Base-by-base conservation (phyloP, 1,284 basidiomycete genomes). In the Puccinia triticina region DNA sequence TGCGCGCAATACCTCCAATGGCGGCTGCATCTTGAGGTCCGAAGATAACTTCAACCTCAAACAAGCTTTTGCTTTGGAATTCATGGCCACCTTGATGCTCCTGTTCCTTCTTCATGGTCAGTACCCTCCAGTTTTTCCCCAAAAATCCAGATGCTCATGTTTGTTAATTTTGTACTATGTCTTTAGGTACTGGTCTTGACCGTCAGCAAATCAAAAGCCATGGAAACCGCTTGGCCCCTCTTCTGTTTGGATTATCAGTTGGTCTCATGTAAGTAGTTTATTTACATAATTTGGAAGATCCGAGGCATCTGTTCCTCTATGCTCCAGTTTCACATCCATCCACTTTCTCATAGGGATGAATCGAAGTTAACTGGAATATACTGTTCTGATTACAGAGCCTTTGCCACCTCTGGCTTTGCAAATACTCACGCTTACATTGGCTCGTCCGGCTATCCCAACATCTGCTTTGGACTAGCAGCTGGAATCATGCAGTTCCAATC, bases 401-500 rank as follows among this genome's bases (percentile, higher is more conserved):
- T 73, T 61, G 67, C 64, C 50, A 72, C 67, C 5, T 80, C 78
- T 21, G 78, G 78, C 26, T 80, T 80, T 72, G 78, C 78, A 0
- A 55, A 57, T 32, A 57, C 67, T 37, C 53, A 55, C 4, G 77
- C 61, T 18, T 80, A 72, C 69, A 80, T 80, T 48, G 78, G 78
- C 21, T 69, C 78, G 21, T 71, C 53, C 0, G 78, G 78, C 26
- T 80, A 69, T 55, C 78, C 78, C 8, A 80, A 80, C 37, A 48
- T 80, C 40, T 80, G 78, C 32, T 80, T 80, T 46, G 78, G 78
- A 10, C 40, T 80, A 34, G 67, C 78, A n/a, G 53, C 69, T 29
- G 78, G 78, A 18, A 80, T 71, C 40, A 43, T 72, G 67, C 67
- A 61, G 57, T 80, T 80, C 34, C 78, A 80, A 73, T 73, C 78